Conservation (phyloP, 2,329 filamentous ascomycete genomes). For the Aspergillus jensenii region DNA sequence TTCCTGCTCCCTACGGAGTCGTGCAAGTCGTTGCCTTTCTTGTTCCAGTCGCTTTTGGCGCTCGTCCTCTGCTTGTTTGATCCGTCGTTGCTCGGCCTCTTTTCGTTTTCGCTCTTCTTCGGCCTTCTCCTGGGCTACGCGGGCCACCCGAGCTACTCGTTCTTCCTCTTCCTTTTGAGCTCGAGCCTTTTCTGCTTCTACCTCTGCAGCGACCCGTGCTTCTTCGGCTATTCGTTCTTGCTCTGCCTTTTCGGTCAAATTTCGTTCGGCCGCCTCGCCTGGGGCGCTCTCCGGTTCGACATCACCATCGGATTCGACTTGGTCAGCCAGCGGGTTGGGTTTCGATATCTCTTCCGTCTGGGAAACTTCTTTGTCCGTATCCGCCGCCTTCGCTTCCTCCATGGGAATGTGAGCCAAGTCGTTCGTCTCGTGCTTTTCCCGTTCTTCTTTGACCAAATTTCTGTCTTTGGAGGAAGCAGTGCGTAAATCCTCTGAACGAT, state of each 20-base stretch:
- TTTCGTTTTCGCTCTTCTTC: constrained; percentile 45
- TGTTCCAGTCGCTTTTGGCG: constrained; percentile 43
- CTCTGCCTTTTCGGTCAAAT: constrained; percentile 27
- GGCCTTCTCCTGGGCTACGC: constrained; percentile 40
- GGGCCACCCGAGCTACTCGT: constrained; percentile 32
- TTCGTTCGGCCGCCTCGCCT: background rate
- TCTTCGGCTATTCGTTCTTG: constrained; percentile 33
- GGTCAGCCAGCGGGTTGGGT: background rate
- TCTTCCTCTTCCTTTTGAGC: constrained; percentile 37
- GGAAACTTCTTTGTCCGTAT: constrained; percentile 26
- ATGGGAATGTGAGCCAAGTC: constrained; percentile 31
- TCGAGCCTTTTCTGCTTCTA: constrained; percentile 32
- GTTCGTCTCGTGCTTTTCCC: constrained; percentile 26
- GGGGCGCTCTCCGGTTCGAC: background rate
- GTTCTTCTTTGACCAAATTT: constrained; percentile 33
- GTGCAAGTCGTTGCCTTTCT: constrained; percentile 43
- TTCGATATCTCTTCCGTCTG: constrained; percentile 17
- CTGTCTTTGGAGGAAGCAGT: constrained; percentile 17
- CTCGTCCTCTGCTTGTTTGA: constrained; percentile 49
- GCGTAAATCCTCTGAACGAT: constrained; percentile 17
- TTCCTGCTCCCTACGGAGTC: constrained; percentile 44
- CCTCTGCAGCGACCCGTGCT: constrained; percentile 29
- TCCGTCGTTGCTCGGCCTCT: constrained; percentile 43
- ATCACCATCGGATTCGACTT: background rate
- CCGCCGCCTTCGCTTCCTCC: constrained; percentile 28